Evolutionary conservation across 495 filamentous ascomycete genomes (phyloP).

Genomic region (Bathelium albidoporum): DNA sequence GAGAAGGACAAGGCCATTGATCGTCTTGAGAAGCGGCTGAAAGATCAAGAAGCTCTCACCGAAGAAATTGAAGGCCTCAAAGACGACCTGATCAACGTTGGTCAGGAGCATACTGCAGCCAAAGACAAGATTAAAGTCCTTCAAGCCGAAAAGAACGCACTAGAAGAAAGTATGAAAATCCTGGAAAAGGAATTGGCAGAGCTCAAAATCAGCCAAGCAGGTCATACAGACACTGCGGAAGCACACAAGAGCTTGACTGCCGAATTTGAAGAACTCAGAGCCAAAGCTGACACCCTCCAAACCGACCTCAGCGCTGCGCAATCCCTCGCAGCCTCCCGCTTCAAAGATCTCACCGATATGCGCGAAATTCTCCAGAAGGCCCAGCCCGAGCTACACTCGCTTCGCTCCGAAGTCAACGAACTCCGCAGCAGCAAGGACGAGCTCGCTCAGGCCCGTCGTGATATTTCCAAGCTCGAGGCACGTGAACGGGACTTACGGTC

Average conservation of each 20-base stretch:
- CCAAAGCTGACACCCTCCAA: constrained; percentile 57
- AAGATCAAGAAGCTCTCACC: constrained; percentile 64
- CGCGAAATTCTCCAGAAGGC: constrained; percentile 68
- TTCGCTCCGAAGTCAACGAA: constrained; percentile 64
- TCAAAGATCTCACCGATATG: constrained; percentile 76
- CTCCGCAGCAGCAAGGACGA: constrained; percentile 64
- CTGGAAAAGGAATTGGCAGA: constrained; percentile 32
- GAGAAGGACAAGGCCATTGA: constrained; percentile 65
- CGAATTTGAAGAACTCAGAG: constrained; percentile 67
- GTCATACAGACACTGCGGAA: constrained; percentile 42
- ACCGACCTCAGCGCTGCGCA: constrained; percentile 80
- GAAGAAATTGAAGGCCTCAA: constrained; percentile 81
- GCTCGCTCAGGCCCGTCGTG: constrained; percentile 52
- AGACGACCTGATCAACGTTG: constrained; percentile 64
- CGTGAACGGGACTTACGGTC: constrained; percentile 69
- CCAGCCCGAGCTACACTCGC: constrained; percentile 69
- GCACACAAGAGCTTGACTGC: constrained; percentile 48
- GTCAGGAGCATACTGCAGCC: constrained; percentile 70
- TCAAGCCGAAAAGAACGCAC: constrained; percentile 42
- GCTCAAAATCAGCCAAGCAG: constrained; percentile 44
- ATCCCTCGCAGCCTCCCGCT: constrained; percentile 72
- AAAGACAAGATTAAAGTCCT: constrained; percentile 69
- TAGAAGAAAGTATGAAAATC: constrained; percentile 23
- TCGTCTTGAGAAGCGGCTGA: constrained; percentile 51
- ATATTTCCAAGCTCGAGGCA: constrained; percentile 64